phyloP scores from a whole-genome alignment of 257 asterid genomes.

The Voacanga thouarsii region DNA sequence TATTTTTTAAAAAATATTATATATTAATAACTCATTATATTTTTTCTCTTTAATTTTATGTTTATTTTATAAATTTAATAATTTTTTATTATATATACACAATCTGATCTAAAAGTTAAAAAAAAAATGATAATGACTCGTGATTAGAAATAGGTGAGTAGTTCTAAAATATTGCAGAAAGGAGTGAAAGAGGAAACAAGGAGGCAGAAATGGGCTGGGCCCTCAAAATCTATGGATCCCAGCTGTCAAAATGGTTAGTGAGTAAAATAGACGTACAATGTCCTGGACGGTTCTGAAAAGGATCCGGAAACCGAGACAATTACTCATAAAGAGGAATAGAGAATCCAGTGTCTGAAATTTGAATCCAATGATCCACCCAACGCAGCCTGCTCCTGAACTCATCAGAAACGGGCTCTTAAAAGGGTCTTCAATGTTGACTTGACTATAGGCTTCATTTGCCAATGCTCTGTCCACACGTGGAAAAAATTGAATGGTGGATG shows the following conservation, averaged over 20 bases:
- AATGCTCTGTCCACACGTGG: background rate
- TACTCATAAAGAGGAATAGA: background rate
- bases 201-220: background rate
- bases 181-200: too few relatives aligned
- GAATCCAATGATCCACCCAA: background rate
- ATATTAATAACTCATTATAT: too few relatives aligned
- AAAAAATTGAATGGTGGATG: background rate
- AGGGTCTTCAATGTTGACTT: background rate
- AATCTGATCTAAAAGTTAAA: too few relatives aligned
- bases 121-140: too few relatives aligned
- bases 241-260: slow-evolving; percentile 1
- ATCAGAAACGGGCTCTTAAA: background rate
- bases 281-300: slow-evolving; percentile 1
- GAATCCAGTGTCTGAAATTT: background rate
- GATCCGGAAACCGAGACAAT: background rate
- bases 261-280: background rate
- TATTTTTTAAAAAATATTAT: too few relatives aligned
- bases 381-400: background rate
- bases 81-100: too few relatives aligned
- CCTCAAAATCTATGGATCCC: slow-evolving; percentile 8
- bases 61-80: too few relatives aligned
- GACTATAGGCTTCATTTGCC: background rate
- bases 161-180: too few relatives aligned
- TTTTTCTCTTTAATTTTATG: too few relatives aligned
- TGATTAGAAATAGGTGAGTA: too few relatives aligned